These are phyloP conservation scores for Leavenworthia alabamica DNA, from an alignment of 345 rosid genomes.

Conservation along the genomic window DNA sequence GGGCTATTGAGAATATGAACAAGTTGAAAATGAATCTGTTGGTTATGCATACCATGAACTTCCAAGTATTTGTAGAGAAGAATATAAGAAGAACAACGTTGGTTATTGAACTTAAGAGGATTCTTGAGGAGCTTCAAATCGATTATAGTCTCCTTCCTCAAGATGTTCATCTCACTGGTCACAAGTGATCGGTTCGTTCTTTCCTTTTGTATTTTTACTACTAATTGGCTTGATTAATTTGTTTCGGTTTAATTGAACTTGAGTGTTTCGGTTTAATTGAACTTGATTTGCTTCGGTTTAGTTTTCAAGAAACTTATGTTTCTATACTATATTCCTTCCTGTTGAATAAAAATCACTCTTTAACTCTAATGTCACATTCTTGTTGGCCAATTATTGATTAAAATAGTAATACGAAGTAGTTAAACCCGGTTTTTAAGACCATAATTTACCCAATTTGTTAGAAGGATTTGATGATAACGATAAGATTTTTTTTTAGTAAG, in stretches of 20 bases:
- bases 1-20: constrained; percentile 48
- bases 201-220: not conserved
- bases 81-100: constrained; percentile 45
- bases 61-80: constrained; percentile 51
- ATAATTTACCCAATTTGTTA: not conserved
- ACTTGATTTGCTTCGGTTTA: not conserved
- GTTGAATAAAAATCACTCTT: not conserved
- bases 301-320: not conserved
- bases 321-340: not conserved
- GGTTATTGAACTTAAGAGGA: constrained; percentile 38
- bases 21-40: constrained; percentile 40
- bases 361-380: not conserved
- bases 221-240: not conserved
- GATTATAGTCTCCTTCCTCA: constrained; percentile 46
- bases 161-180: constrained; percentile 33
- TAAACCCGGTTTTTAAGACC: not conserved
- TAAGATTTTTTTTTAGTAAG: not conserved
- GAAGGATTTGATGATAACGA: not conserved
- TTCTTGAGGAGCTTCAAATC: constrained; percentile 46
- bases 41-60: constrained; percentile 44
- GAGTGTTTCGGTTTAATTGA: not conserved
- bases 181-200: not conserved
- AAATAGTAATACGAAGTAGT: not conserved
- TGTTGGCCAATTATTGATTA: not conserved
- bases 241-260: no score